Conservation (phyloP, 140 eudicot species). For the Ambrosia hybrid region DNA sequence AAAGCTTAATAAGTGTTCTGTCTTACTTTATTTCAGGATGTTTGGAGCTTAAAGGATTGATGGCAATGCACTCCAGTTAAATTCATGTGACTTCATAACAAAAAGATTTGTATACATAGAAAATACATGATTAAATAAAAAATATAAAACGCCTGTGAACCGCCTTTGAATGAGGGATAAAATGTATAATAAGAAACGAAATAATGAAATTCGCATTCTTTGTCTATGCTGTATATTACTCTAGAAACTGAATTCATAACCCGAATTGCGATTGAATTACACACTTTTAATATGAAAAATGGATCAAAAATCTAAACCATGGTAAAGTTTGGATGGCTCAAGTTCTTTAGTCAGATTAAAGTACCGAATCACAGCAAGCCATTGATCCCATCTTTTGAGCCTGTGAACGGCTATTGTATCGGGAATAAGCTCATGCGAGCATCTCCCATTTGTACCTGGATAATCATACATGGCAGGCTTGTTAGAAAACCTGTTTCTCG, state of each 20-base stretch:
- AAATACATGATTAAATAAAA: conserved; percentile 4
- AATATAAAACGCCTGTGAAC: conserved; percentile 2
- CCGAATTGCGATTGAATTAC: not conserved
- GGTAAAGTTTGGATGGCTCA: conserved; percentile 39
- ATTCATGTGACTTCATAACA: conserved; percentile 24
- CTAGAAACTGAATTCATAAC: not conserved
- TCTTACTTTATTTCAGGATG: conserved; percentile 38
- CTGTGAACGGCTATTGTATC: conserved; percentile 72
- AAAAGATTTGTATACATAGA: conserved; percentile 24
- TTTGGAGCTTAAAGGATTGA: conserved; percentile 49
- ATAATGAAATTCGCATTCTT: conserved; percentile 27
- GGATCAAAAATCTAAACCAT: conserved; percentile 25
- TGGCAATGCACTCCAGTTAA: conserved; percentile 18
- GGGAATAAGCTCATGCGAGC: conserved; percentile 67
- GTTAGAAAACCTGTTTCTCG: conserved; percentile 60
- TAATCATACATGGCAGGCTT: conserved; percentile 77
- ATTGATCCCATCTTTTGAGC: conserved; percentile 76
- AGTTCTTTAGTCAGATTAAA: conserved; percentile 65
- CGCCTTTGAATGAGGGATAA: conserved; percentile 15
- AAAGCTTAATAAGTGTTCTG: not conserved
- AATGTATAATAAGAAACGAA: conserved; percentile 21
- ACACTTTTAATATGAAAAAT: conserved; percentile 4
- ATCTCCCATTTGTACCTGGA: conserved; percentile 70
- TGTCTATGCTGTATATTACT: not conserved
- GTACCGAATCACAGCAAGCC: conserved; percentile 55